Conservation (phyloP, 768 basidiomycete genomes). For the Podaxis sp. region DNA sequence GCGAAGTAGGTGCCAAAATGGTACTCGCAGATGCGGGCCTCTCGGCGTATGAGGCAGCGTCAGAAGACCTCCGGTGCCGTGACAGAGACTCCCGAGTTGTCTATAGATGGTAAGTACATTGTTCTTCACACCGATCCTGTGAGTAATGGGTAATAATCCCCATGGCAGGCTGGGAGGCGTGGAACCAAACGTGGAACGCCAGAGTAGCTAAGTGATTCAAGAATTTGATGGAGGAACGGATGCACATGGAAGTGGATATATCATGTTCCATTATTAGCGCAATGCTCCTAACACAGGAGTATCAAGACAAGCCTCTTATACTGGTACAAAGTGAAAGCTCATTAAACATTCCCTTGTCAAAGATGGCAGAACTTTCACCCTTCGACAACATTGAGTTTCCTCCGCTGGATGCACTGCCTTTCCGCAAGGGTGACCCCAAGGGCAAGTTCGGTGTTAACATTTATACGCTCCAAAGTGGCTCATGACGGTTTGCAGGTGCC, state of each 20-base stretch:
- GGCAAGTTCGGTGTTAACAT: slow-evolving; percentile 12
- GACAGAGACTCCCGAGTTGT: slow-evolving; percentile 41
- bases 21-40: slow-evolving; percentile 39
- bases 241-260: background rate
- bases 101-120: slow-evolving; percentile 35
- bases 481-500: slow-evolving; percentile 17
- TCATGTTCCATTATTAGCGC: background rate
- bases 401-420: slow-evolving; percentile 21
- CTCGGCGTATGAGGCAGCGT: slow-evolving; percentile 36
- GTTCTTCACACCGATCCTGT: background rate
- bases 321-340: background rate
- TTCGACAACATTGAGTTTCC: slow-evolving; percentile 25
- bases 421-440: slow-evolving; percentile 22
- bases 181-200: slow-evolving; percentile 23
- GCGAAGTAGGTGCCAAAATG: slow-evolving; percentile 36
- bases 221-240: background rate
- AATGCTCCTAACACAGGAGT: background rate
- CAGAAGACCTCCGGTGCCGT: slow-evolving; percentile 37
- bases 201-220: background rate
- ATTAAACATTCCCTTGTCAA: background rate
- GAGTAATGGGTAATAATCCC: background rate
- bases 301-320: slow-evolving; percentile 1
- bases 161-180: slow-evolving; percentile 32
- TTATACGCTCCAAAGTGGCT: background rate
- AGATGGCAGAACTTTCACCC: slow-evolving; percentile 21